Evolutionary conservation across 164 flowering plant species (phyloP).

Genomic region (Piper longum): DNA sequence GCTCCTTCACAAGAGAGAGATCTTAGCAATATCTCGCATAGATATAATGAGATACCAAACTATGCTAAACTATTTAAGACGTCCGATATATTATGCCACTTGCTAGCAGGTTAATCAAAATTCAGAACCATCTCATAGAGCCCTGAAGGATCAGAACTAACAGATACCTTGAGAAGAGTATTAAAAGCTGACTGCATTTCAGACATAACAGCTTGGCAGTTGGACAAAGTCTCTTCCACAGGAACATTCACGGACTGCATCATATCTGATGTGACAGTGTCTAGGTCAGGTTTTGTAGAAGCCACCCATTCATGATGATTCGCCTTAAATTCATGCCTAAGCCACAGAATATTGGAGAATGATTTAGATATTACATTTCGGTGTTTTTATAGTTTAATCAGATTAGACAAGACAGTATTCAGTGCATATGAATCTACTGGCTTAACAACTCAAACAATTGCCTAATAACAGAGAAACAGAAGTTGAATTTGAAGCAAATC

Average conservation of each 20-base stretch:
- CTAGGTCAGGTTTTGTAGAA: conserved; percentile 39
- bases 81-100: too few relatives aligned
- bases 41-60: too few relatives aligned
- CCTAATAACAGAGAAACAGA: too few relatives aligned
- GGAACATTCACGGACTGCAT: conserved; percentile 20
- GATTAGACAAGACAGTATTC: too few relatives aligned
- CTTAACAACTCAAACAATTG: too few relatives aligned
- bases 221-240: conserved; percentile 27
- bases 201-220: conserved; percentile 30
- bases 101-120: too few relatives aligned
- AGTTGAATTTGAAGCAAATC: too few relatives aligned
- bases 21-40: too few relatives aligned
- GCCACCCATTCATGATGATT: conserved; percentile 70
- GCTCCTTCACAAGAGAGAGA: too few relatives aligned
- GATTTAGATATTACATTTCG: neutral
- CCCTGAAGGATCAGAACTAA: neutral
- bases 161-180: conserved; percentile 56
- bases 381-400: too few relatives aligned
- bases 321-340: conserved; percentile 64
- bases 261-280: conserved; percentile 28
- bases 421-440: too few relatives aligned
- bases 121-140: neutral
- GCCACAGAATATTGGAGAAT: conserved; percentile 1
- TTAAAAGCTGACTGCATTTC: conserved; percentile 57
- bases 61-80: too few relatives aligned